A percentile compares a stretch with the other conserved stretches of the same genome.
Conservation (phyloP, 2,329 filamentous ascomycete genomes). For the Beauveria scarabaeidicola region DNA sequence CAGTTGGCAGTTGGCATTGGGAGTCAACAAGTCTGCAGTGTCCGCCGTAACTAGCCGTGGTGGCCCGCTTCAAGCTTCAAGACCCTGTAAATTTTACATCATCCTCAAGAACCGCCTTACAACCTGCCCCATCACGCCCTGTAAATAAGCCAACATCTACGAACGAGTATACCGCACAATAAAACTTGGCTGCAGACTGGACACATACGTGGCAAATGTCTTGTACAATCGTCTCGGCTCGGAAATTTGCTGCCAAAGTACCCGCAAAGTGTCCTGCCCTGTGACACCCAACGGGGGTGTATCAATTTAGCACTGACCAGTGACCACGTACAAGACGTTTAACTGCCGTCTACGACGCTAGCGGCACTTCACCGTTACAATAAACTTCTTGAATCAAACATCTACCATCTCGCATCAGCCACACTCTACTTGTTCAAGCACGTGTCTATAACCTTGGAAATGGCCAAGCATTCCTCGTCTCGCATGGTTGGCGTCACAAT, state of each 20-base stretch:
- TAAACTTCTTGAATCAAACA: too few relatives aligned
- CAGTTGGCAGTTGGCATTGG: background rate
- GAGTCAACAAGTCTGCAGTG: background rate
- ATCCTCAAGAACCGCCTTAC: background rate
- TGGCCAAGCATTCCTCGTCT: constrained; percentile 36
- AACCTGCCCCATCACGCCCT: background rate
- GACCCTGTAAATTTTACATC: background rate
- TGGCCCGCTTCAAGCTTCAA: background rate
- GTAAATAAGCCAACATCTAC: background rate
- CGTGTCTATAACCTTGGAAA: constrained; percentile 13
- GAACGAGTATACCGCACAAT: too few relatives aligned
- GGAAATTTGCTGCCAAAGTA: background rate
- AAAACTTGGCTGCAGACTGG: too few relatives aligned
- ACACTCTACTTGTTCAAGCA: constrained; percentile 1
- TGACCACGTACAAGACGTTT: too few relatives aligned
- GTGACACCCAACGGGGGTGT: background rate
- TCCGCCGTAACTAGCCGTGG: too few relatives aligned
- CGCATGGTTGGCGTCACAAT: constrained; percentile 35
- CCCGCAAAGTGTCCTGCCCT: background rate
- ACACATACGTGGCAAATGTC: background rate
- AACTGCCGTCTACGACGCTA: too few relatives aligned
- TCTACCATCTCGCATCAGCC: too few relatives aligned
- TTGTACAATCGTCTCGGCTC: background rate
- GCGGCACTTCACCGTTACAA: too few relatives aligned
- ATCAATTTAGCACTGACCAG: too few relatives aligned